These are phyloP conservation scores for Cladophialophora yegresii DNA, from an alignment of 2,329 filamentous ascomycete species.

Conservation along the genomic window DNA sequence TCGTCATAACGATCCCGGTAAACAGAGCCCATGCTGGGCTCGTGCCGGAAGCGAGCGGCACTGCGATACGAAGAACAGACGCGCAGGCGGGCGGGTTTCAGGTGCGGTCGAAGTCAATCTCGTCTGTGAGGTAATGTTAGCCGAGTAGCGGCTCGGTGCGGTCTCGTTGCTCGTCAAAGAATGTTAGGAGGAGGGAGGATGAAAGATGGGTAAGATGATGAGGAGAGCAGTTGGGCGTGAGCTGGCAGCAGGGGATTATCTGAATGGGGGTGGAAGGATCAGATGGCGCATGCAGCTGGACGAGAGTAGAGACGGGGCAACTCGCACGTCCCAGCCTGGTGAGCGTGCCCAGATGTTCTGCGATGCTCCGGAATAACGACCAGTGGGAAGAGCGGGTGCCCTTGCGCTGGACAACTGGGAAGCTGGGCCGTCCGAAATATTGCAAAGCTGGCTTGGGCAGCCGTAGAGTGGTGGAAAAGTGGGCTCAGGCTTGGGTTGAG, in stretches of 20 bases:
- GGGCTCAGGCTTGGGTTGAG: neutral
- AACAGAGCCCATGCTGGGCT: constrained; percentile 32
- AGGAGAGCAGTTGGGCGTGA: constrained; percentile 25
- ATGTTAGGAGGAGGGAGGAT: constrained; percentile 21
- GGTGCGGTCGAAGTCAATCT: constrained; percentile 3
- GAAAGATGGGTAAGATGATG: constrained; percentile 10
- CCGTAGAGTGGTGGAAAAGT: neutral
- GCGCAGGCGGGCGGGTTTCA: neutral
- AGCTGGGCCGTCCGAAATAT: neutral
- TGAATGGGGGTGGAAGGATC: constrained; percentile 18
- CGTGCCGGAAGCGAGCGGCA: neutral
- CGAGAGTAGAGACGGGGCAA: constrained; percentile 14
- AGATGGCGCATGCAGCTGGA: constrained; percentile 22
- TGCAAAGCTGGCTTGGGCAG: constrained; percentile 15
- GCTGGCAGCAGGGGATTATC: constrained; percentile 22
- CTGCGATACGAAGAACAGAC: neutral
- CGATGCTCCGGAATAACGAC: neutral
- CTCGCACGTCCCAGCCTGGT: constrained; percentile 15
- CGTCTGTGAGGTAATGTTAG: neutral
- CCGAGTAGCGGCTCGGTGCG: neutral
- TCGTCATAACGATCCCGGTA: constrained; percentile 49
- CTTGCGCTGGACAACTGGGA: constrained; percentile 1
- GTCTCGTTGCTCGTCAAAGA: neutral
- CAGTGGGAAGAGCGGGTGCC: constrained; percentile 4
- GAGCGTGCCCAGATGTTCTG: constrained; percentile 8